Base-by-base conservation (phyloP, 2,329 filamentous ascomycete species). In the Penicillium frequentans region DNA sequence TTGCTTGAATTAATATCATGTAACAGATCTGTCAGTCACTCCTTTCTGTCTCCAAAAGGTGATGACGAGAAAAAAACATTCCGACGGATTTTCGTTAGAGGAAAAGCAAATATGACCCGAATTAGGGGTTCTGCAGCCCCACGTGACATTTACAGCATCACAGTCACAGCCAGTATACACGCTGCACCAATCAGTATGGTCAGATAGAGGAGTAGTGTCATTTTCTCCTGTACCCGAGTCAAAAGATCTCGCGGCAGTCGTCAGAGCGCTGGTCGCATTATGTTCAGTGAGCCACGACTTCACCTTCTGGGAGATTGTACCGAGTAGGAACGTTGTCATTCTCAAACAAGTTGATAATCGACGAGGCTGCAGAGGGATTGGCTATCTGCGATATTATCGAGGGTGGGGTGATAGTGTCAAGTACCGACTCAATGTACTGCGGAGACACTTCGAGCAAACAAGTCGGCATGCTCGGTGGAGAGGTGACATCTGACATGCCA, bases 291-390 rank as follows among this genome's bases (percentile, higher is more conserved):
- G 54, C 66, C 69, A 37, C 55, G 66, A 27, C 60, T 72, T 64
- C 44, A 69, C 68, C 19, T 58, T 63, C 10, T 55, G 33, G 2
- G 68, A 68, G 1, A 73, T 63, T 54, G 46, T 69, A 72, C 70
- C 70, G 71, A 21, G 45, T 52, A 1, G 69, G 67, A 11, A 57
- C 63, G 44, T 65, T 52, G 24, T 66, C 67, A 19, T 62, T 52
- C 11, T 62, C 39, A n/a, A 56, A 55, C 39, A 55, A 68, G 29
- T 56, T 61, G 23, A 60, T 42, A n/a, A 73, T 29, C 1, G 67
- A 66, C 2, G 62, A 63, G 21, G 55, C 56, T 16, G 58, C 59
- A 5, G 56, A 43, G 5, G 64, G 60, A 49, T 68, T 61, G 9
- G 56, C 29, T 10, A 72, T 21, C n/a, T 67, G 46, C 0, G 55